Evolutionary conservation across 1,139 yeast species (phyloP).

Genomic region (Kurtzmaniella natalensis): DNA sequence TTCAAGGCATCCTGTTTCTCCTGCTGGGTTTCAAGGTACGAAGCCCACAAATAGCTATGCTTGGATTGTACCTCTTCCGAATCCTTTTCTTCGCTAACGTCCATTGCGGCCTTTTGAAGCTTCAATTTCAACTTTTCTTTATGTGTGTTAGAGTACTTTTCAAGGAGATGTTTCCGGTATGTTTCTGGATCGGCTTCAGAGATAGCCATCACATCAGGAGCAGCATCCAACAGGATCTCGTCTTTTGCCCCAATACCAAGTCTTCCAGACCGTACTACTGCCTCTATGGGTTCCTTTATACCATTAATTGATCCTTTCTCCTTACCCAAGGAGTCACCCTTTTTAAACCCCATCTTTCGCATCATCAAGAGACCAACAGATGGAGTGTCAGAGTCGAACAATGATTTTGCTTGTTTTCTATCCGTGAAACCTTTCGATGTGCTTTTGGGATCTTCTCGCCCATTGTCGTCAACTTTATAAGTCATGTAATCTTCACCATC

Average conservation of each 20-base stretch:
- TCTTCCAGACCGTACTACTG: neutral
- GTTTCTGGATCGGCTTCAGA: no score
- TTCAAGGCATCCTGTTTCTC: conserved; percentile 2
- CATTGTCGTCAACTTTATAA: neutral
- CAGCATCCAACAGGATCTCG: no score
- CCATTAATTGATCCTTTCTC: neutral
- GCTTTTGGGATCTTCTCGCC: conserved; percentile 1
- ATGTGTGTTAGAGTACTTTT: neutral
- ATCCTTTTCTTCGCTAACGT: conserved; percentile 21
- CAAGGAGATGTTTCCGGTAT: no score
- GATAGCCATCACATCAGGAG: no score
- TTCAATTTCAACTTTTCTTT: neutral
- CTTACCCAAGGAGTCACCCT: conserved; percentile 41
- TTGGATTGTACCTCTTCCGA: conserved; percentile 6
- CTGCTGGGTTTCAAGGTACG: conserved; percentile 12
- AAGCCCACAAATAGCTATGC: conserved; percentile 23
- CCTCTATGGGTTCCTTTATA: conserved; percentile 9
- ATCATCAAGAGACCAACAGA: conserved; percentile 49
- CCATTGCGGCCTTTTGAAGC: conserved; percentile 7
- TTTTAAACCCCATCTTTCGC: conserved; percentile 53
- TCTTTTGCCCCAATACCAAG: conserved; percentile 1
- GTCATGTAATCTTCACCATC: neutral
- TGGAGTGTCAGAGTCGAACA: conserved; percentile 9
- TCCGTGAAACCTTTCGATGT: no score
- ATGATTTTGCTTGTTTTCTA: no score